Conservation (phyloP, 2,329 filamentous ascomycete species). For the Metarhizium guizhouense region DNA sequence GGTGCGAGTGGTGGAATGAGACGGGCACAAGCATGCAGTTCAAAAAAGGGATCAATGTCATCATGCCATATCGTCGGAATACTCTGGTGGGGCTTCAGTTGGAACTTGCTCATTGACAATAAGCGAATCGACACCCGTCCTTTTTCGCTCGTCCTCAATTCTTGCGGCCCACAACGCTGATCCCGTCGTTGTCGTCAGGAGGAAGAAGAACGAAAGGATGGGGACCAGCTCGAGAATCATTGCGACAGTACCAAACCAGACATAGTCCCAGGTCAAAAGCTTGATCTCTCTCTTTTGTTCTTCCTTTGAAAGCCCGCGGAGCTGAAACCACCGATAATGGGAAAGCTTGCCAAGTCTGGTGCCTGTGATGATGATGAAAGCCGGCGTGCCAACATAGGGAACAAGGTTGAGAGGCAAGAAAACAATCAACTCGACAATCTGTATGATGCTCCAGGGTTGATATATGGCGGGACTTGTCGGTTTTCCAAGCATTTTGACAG, state of each 20-base stretch:
- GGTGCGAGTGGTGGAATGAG: too few species aligned
- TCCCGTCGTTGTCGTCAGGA: slow-evolving; percentile 78
- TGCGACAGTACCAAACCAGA: slow-evolving; percentile 85
- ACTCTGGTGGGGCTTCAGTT: slow-evolving; percentile 16
- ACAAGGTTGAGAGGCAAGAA: slow-evolving; percentile 81
- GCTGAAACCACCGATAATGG: slow-evolving; percentile 83
- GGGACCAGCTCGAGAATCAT: slow-evolving; percentile 83
- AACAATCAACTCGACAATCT: slow-evolving; percentile 76
- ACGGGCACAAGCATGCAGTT: too few species aligned
- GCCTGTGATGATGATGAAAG: slow-evolving; percentile 83
- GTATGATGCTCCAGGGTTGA: slow-evolving; percentile 81
- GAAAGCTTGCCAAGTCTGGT: slow-evolving; percentile 80
- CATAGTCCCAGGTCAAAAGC: slow-evolving; percentile 68
- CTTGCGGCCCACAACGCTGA: slow-evolving; percentile 79
- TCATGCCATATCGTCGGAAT: slow-evolving; percentile 16
- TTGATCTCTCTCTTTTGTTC: slow-evolving; percentile 63
- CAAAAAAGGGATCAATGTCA: not conserved
- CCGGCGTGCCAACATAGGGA: slow-evolving; percentile 70
- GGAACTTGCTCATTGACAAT: slow-evolving; percentile 10
- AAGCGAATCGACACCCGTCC: slow-evolving; percentile 7
- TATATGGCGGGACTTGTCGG: slow-evolving; percentile 70
- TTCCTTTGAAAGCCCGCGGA: slow-evolving; percentile 65
- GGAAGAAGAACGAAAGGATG: slow-evolving; percentile 85
- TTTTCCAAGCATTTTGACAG: slow-evolving; percentile 74
- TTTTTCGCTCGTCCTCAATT: slow-evolving; percentile 52